phyloP scores from a whole-genome alignment of 345 rosid species.

The Theobroma cacao region DNA sequence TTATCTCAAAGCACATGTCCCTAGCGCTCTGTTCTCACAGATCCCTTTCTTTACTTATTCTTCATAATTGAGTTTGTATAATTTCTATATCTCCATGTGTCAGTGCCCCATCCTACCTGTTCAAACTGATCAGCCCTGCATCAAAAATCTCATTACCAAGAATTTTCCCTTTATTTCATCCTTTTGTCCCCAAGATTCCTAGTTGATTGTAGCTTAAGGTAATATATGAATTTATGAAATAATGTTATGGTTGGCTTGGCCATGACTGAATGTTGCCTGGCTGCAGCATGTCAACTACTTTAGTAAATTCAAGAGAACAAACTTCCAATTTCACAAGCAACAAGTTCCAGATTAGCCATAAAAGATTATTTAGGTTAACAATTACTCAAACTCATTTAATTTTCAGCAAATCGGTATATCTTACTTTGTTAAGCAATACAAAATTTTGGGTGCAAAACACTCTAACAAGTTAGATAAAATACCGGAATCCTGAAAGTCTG shows the following conservation, averaged over 20 bases:
- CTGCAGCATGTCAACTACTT: background rate
- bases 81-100: background rate
- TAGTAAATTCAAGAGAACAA: background rate
- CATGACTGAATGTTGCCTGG: slow-evolving; percentile 1
- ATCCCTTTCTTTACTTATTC: slow-evolving; percentile 6
- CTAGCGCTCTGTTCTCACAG: background rate
- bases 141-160: background rate
- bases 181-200: background rate
- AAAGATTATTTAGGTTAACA: background rate
- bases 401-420: background rate
- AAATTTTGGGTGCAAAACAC: slow-evolving; percentile 10
- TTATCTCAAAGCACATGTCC: background rate
- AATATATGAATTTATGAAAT: background rate
- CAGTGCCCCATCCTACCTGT: background rate
- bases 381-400: background rate
- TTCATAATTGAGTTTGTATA: background rate
- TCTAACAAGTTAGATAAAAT: background rate
- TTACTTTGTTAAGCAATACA: background rate
- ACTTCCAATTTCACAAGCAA: background rate
- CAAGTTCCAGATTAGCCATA: background rate
- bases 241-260: background rate
- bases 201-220: slow-evolving; percentile 4
- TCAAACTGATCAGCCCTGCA: background rate
- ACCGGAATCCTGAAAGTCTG: background rate
- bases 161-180: background rate